phyloP scores from a whole-genome alignment of 106 monocot species.

The Dendrobium huoshanense region DNA sequence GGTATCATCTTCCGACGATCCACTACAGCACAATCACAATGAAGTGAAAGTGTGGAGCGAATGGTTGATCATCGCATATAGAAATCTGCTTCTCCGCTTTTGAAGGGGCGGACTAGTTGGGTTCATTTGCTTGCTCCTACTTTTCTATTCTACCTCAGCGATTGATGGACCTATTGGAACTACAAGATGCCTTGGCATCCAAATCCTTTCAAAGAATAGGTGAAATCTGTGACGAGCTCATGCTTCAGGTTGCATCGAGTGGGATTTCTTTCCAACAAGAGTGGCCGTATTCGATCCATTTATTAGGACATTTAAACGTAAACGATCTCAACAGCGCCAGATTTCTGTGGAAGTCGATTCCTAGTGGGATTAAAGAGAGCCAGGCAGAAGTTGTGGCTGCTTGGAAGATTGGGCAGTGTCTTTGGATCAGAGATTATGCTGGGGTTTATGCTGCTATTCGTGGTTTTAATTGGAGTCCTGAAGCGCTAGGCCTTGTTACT shows the following conservation, averaged over 20 bases:
- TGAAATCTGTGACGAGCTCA: constrained; percentile 79
- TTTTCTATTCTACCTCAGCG: not conserved
- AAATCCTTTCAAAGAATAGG: constrained; percentile 57
- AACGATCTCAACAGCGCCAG: constrained; percentile 88
- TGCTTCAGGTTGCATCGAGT: constrained; percentile 74
- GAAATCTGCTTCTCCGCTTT: too few species aligned
- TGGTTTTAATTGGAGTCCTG: constrained; percentile 76
- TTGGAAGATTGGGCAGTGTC: constrained; percentile 93
- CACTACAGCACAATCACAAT: too few species aligned
- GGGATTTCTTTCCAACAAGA: constrained; percentile 54
- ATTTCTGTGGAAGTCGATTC: constrained; percentile 89
- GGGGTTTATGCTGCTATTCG: constrained; percentile 60
- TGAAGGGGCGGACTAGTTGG: too few species aligned
- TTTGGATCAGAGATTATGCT: constrained; percentile 75
- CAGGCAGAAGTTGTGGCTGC: constrained; percentile 56
- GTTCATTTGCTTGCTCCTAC: not conserved
- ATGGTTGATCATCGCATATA: too few species aligned
- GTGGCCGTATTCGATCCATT: constrained; percentile 91
- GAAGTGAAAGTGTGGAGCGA: too few species aligned
- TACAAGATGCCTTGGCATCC: constrained; percentile 53
- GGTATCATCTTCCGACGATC: too few species aligned
- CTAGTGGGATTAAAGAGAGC: constrained; percentile 55
- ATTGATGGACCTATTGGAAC: constrained; percentile 69
- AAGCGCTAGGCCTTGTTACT: constrained; percentile 31
- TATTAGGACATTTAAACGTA: constrained; percentile 70